These are phyloP conservation scores for Heliosperma pusillum DNA, from an alignment of 148 eudicot genomes.

Conservation along the genomic window DNA sequence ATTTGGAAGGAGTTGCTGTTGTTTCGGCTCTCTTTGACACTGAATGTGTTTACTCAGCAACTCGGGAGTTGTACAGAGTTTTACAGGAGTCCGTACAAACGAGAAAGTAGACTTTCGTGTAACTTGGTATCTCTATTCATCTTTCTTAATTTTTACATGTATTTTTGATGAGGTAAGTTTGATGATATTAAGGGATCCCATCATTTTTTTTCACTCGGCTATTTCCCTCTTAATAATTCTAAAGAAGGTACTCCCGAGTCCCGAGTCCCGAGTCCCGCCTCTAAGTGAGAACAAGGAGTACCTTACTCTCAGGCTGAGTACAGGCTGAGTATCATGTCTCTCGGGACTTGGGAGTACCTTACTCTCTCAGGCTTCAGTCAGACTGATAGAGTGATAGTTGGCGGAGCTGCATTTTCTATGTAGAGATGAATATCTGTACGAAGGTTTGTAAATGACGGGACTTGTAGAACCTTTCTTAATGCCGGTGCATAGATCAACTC, in stretches of 20 bases:
- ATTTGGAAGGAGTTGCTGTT: conserved; percentile 77
- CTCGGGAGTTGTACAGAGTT: conserved; percentile 45
- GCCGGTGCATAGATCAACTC: too few species aligned
- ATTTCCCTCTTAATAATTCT: not conserved
- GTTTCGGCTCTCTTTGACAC: conserved; percentile 79
- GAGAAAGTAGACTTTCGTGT: conserved; percentile 5
- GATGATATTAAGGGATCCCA: not conserved
- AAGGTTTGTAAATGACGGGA: too few species aligned
- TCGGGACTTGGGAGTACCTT: too few species aligned
- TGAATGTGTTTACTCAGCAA: conserved; percentile 51
- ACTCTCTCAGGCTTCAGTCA: too few species aligned
- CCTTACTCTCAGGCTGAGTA: too few species aligned
- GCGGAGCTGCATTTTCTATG: too few species aligned
- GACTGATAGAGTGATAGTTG: too few species aligned
- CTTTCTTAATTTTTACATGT: not conserved
- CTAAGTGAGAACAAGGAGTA: not conserved
- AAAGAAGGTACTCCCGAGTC: too few species aligned
- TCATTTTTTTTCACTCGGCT: not conserved
- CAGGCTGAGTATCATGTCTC: too few species aligned
- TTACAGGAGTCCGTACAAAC: conserved; percentile 35
- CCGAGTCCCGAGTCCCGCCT: too few species aligned
- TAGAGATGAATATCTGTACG: too few species aligned
- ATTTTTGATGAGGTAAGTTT: not conserved
- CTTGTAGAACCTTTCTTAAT: too few species aligned
- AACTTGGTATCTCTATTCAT: not conserved